A percentile compares a stretch with the other conserved stretches of the same genome.
Conservation (phyloP, 306 rosid species). For the Fragaria ananassa region DNA sequence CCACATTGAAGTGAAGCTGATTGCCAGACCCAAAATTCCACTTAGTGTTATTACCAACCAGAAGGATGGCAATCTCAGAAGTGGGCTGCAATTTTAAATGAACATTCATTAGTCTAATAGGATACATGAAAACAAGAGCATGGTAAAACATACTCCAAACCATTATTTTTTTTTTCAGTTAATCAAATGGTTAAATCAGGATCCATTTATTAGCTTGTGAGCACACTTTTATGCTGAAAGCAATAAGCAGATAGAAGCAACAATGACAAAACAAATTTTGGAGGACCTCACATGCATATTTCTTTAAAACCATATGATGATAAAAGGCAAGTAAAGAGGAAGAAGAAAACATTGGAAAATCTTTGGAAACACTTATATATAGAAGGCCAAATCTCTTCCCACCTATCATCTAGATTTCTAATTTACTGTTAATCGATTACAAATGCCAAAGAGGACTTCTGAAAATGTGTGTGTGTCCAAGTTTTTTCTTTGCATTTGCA, state of each 20-base stretch:
- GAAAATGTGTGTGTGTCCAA: background rate
- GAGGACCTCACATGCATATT: background rate
- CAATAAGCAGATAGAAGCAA: background rate
- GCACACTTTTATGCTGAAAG: background rate
- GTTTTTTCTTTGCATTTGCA: background rate
- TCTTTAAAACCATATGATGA: background rate
- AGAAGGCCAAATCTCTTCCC: background rate
- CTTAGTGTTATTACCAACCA: slow-evolving; percentile 91
- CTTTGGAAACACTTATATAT: background rate
- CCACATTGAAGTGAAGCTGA: slow-evolving; percentile 99
- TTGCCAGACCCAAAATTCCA: slow-evolving; percentile 90
- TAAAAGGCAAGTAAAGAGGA: background rate
- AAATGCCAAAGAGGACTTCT: background rate
- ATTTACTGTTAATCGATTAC: background rate
- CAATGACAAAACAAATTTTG: slow-evolving; percentile 5
- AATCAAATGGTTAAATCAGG: background rate
- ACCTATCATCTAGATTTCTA: background rate
- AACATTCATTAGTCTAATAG: slow-evolving; percentile 21
- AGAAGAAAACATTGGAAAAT: background rate
- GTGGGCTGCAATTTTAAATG: slow-evolving; percentile 67
- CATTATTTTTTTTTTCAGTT: background rate
- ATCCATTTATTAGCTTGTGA: background rate
- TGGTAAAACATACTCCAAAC: background rate
- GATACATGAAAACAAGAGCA: slow-evolving; percentile 9
- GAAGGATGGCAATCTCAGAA: slow-evolving; percentile 78